Percentiles rank a stretch among this genome's conserved stretches.
Evolutionary conservation across 305 asterid genomes (phyloP).

Genomic region (Fraxinus floribunda): DNA sequence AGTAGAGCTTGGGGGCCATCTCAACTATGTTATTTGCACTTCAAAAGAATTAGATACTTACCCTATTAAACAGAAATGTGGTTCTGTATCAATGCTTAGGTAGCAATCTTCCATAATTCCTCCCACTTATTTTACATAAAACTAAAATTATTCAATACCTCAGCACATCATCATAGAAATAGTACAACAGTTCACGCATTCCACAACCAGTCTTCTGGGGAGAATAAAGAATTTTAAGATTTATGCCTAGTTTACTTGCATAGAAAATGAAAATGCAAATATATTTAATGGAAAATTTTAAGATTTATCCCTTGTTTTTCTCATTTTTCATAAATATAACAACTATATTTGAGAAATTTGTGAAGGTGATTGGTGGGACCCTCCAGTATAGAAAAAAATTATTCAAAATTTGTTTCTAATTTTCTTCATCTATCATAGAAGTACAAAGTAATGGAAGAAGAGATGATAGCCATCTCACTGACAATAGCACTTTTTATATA

Average conservation of each 20-base stretch:
- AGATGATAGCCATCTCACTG: background rate
- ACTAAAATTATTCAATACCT: background rate
- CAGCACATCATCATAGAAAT: background rate
- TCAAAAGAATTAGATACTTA: background rate
- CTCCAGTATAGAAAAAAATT: background rate
- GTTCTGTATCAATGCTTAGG: background rate
- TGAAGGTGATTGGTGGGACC: background rate
- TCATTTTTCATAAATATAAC: background rate
- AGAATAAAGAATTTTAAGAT: background rate
- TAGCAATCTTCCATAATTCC: background rate
- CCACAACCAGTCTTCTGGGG: background rate
- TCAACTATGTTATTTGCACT: background rate
- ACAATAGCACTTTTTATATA: background rate
- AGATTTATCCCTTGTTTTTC: background rate
- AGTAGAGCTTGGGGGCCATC: background rate
- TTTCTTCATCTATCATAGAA: background rate
- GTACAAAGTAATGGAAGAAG: background rate
- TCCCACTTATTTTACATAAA: background rate
- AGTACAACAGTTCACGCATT: background rate
- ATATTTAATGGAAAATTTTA: background rate
- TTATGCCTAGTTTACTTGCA: background rate
- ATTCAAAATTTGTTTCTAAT: background rate
- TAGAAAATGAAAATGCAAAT: background rate
- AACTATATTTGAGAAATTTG: background rate
- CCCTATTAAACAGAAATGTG: background rate